Evolutionary conservation across 2,329 filamentous ascomycete species (phyloP).

Genomic region (Alternaria brassicae): DNA sequence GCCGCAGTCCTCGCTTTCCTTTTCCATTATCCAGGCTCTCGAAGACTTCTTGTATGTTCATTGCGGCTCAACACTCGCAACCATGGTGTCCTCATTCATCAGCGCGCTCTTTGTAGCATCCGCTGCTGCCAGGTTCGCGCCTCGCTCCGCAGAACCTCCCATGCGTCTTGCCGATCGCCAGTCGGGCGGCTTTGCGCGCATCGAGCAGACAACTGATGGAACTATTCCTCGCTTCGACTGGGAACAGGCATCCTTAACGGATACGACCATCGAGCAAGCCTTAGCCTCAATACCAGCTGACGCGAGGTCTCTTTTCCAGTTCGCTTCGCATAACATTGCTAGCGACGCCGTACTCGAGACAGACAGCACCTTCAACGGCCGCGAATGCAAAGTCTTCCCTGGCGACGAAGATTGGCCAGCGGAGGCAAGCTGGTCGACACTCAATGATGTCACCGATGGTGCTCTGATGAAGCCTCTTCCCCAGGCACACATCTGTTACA

Average conservation of each 20-base stretch:
- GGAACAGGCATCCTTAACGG: background rate
- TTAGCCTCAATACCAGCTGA: background rate
- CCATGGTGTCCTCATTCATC: background rate
- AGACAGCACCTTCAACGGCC: background rate
- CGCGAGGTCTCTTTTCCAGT: background rate
- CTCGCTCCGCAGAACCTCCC: background rate
- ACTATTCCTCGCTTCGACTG: background rate
- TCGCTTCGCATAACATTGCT: background rate
- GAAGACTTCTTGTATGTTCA: background rate
- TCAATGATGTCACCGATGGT: background rate
- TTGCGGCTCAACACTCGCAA: background rate
- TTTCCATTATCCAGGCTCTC: background rate
- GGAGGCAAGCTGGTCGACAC: background rate
- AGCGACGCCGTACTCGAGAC: background rate
- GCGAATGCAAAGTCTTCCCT: background rate
- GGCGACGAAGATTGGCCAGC: conserved; percentile 1
- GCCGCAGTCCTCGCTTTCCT: background rate
- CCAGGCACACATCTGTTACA: background rate
- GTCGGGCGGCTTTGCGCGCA: background rate
- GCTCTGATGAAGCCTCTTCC: conserved; percentile 1
- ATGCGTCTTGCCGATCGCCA: conserved; percentile 1
- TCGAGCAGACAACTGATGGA: background rate
- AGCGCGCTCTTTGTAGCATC: background rate
- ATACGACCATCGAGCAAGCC: background rate
- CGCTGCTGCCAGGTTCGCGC: background rate